These are phyloP conservation scores for Penicillium palitans DNA, from an alignment of 2,329 filamentous ascomycete genomes.

Conservation along the genomic window DNA sequence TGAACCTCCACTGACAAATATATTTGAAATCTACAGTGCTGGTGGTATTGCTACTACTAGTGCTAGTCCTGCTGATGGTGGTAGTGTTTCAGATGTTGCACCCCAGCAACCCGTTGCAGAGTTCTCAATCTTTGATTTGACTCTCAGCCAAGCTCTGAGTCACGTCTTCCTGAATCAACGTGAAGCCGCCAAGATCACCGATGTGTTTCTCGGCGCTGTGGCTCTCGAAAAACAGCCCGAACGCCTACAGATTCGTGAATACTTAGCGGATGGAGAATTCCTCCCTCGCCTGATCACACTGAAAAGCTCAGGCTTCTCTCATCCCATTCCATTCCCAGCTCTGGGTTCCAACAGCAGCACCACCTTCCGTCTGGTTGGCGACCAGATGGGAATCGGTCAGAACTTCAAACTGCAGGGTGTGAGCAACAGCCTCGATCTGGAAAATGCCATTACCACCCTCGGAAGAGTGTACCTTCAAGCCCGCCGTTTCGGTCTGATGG, in stretches of 20 bases:
- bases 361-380: constrained; percentile 8
- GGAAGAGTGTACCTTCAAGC: constrained; percentile 19
- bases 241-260: constrained; percentile 7
- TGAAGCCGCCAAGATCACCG: background rate
- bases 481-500: constrained; percentile 6
- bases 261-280: constrained; percentile 6
- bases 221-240: background rate
- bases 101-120: background rate
- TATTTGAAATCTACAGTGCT: background rate
- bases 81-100: background rate
- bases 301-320: background rate
- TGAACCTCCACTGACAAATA: background rate
- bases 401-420: constrained; percentile 9
- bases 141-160: background rate
- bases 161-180: background rate
- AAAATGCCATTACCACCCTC: constrained; percentile 8
- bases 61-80: too few species aligned
- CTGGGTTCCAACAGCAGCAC: background rate
- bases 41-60: too few species aligned
- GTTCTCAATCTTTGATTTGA: constrained; percentile 4
- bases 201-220: constrained; percentile 1
- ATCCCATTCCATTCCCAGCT: background rate
- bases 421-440: constrained; percentile 6
- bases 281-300: constrained; percentile 9
- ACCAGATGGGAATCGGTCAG: constrained; percentile 1